Base-by-base conservation (phyloP, 192 early-diverging fungal species). In the Radiomyces spectabilis region DNA sequence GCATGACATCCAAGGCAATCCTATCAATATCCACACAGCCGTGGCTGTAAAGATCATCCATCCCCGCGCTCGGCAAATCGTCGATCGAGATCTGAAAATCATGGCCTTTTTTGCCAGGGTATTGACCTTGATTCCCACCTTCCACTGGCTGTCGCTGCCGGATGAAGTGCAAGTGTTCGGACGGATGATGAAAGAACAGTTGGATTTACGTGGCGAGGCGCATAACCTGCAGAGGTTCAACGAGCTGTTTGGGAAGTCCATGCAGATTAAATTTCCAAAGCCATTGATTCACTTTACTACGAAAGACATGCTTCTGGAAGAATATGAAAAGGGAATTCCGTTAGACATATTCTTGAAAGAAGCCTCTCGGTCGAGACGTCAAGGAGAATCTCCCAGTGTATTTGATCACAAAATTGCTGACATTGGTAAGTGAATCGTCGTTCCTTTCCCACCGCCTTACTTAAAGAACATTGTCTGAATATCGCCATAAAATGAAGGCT, bases 21-120 rank as follows among this genome's bases (percentile, higher is more conserved):
- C 29, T 10, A 6, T 61, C 7, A 50, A 66, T 24, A 46, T 68
- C 18, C 66, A 69, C 21, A 76, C 74, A 3, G 61, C 73, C 0
- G 84, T 89, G 10, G 93, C 93, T 0, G 80, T 98, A 54, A 98
- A 98, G 61, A 83, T 98, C 13, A 66, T 96, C 25, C 96, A 97
- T 60, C 96, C 96, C 4, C 71, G 78, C 9, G 93, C 87, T 0
- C 76, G 61, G 18, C 48, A 61, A 6, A 59, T 78, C 25, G 87
- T 98, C n/a, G 48, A 66, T 4, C 74, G 83, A 7, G 96, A 98
- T 61, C 66, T 98, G 57, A 76, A 74, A 18, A 92, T 97, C 41
- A 90, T 98, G 78, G 42, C 55, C 9, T 72, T 74, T 43, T 81
- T 84, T 37, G 92, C 91, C 9, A 56, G 48, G 10, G 19, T 85